These are phyloP conservation scores for Cordyceps cateniannulata DNA, from an alignment of 2,329 filamentous ascomycete genomes.

Conservation along the genomic window DNA sequence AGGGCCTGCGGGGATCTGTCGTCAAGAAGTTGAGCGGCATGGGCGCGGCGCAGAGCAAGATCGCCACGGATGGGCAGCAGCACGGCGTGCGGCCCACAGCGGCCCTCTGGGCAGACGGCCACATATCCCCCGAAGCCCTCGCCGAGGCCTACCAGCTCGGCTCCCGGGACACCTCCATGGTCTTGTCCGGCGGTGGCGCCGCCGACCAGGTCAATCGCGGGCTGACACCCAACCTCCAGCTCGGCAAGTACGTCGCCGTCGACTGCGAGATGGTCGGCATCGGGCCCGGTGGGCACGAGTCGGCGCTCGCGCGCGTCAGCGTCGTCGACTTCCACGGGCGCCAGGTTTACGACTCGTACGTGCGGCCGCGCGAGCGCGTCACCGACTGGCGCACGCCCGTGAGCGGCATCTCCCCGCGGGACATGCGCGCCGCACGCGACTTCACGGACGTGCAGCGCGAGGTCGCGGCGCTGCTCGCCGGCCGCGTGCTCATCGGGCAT, in stretches of 20 bases:
- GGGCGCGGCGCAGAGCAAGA: constrained; percentile 51
- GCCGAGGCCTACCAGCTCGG: constrained; percentile 56
- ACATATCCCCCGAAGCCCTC: constrained; percentile 53
- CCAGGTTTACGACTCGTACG: constrained; percentile 91
- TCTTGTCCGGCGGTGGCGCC: constrained; percentile 31
- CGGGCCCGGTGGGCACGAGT: constrained; percentile 61
- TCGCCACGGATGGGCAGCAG: constrained; percentile 30
- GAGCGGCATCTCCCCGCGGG: constrained; percentile 70
- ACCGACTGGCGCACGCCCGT: constrained; percentile 87
- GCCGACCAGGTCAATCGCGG: constrained; percentile 58
- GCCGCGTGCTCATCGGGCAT: constrained; percentile 74
- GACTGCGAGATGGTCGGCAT: constrained; percentile 99
- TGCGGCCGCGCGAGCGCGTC: constrained; percentile 68
- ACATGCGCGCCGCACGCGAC: constrained; percentile 61
- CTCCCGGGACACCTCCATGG: constrained; percentile 39
- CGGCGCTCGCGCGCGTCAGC: constrained; percentile 78
- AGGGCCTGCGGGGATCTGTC: constrained; percentile 4
- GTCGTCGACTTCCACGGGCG: constrained; percentile 90
- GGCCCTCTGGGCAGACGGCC: constrained; percentile 55
- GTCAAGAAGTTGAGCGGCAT: constrained; percentile 24
- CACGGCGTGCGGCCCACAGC: constrained; percentile 45
- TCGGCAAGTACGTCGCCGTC: constrained; percentile 86
- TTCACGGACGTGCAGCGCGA: constrained; percentile 74
- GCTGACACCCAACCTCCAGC: constrained; percentile 52
- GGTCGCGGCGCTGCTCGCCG: constrained; percentile 62